A percentile compares a stretch with the other conserved stretches of the same genome.
Conservation (phyloP, 192 early-diverging fungal genomes). For the Mortierella antarctica region DNA sequence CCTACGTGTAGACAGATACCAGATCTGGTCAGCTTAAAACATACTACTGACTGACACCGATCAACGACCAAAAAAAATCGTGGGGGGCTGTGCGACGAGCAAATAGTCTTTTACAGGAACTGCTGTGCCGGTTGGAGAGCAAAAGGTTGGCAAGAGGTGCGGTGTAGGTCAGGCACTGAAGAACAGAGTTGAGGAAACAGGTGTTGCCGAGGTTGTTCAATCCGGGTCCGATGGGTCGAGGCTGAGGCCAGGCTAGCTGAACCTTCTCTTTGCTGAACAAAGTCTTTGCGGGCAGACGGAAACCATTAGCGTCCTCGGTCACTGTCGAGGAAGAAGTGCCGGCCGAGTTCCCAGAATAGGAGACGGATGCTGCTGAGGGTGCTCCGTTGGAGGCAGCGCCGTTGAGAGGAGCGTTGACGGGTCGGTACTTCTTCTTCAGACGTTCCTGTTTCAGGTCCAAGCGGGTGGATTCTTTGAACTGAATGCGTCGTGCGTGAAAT, state of each 20-base stretch:
- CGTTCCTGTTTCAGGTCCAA: slow-evolving; percentile 70
- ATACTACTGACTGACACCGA: background rate
- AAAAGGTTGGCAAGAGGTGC: slow-evolving; percentile 78
- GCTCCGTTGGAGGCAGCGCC: slow-evolving; percentile 10
- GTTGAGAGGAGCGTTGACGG: slow-evolving; percentile 61
- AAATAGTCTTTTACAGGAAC: slow-evolving; percentile 57
- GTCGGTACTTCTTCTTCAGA: slow-evolving; percentile 70
- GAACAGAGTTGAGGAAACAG: slow-evolving; percentile 83
- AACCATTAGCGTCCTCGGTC: slow-evolving; percentile 69
- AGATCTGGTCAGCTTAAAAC: too few relatives aligned
- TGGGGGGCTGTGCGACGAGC: background rate
- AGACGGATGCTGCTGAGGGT: background rate
- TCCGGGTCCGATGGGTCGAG: slow-evolving; percentile 72
- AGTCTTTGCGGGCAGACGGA: slow-evolving; percentile 53
- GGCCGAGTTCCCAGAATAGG: slow-evolving; percentile 16
- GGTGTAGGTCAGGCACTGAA: slow-evolving; percentile 83
- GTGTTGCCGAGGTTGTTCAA: slow-evolving; percentile 81
- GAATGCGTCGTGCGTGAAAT: slow-evolving; percentile 64
- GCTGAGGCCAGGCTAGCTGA: slow-evolving; percentile 62
- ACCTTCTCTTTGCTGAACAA: slow-evolving; percentile 72
- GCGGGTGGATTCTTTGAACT: slow-evolving; percentile 68
- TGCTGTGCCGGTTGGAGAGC: slow-evolving; percentile 67
- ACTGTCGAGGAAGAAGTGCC: background rate
- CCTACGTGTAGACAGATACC: slow-evolving; percentile 35
- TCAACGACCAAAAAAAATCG: background rate